Evolutionary conservation across 495 filamentous ascomycete genomes (phyloP).

Genomic region (Durotheca rogersii): DNA sequence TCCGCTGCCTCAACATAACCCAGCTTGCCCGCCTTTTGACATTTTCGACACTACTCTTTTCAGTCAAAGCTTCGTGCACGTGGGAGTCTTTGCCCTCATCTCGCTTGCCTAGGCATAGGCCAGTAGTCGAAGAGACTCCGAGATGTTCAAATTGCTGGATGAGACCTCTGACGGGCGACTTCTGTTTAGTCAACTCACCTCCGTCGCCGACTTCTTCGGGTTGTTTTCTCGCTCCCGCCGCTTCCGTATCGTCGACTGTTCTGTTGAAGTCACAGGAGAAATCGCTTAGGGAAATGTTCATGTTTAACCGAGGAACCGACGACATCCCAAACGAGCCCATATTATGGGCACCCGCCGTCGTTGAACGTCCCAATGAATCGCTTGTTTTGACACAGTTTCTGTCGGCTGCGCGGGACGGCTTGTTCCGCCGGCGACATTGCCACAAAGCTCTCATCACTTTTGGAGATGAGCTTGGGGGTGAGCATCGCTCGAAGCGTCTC

Average conservation of each 20-base stretch:
- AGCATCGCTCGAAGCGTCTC: slow-evolving; percentile 33
- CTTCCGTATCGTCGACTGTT: slow-evolving; percentile 6
- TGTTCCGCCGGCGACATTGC: slow-evolving; percentile 11
- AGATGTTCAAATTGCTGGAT: slow-evolving; percentile 41
- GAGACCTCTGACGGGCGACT: slow-evolving; percentile 38
- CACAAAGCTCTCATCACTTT: slow-evolving; percentile 18
- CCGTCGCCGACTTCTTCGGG: slow-evolving; percentile 7
- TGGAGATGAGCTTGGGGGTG: slow-evolving; percentile 16
- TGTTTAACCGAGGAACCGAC: slow-evolving; percentile 27
- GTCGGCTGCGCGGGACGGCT: slow-evolving; percentile 12
- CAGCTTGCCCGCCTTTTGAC: slow-evolving; percentile 5
- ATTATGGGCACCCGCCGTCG: slow-evolving; percentile 23
- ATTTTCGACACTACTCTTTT: neutral
- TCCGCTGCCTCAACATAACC: slow-evolving; percentile 19
- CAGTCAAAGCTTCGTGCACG: neutral
- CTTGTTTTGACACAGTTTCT: slow-evolving; percentile 11
- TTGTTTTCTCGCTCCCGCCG: slow-evolving; percentile 5
- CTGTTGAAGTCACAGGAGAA: slow-evolving; percentile 31
- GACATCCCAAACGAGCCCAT: slow-evolving; percentile 7
- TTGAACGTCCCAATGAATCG: slow-evolving; percentile 19
- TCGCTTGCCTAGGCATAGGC: slow-evolving; percentile 5
- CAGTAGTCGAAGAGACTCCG: slow-evolving; percentile 4
- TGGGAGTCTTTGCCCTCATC: neutral
- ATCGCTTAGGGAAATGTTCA: slow-evolving; percentile 30
- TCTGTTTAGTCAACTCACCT: slow-evolving; percentile 5